Evolutionary conservation across 192 early-diverging fungal species (phyloP), one percentile per base, ranked within the genome.

Genomic region (Mortierella alpina): DNA sequence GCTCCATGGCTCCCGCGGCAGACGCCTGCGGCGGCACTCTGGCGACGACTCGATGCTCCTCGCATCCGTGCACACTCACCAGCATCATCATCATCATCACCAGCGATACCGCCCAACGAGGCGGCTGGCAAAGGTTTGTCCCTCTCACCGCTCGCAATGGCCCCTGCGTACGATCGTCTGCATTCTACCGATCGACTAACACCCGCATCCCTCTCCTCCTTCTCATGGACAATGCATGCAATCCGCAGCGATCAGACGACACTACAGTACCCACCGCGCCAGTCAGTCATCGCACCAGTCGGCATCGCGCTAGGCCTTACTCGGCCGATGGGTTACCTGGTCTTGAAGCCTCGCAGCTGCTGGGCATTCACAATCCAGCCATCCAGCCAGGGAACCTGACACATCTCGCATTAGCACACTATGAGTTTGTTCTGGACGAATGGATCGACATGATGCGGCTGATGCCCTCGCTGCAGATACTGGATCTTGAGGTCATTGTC

Each of bases 361-460:
- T 47, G 15, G 59, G 59, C 8, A 62, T 62, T 18, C 20, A 10
- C 13, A 12, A 10, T 5, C 59, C 44, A 18, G 59, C 59, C 5
- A 45, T 47, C 10, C 66, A 46, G 18, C 66, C 55, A 11, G 54
- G 18, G 11, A 40, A 45, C 13, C 22, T 59, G 54, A 71, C 69
- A 6, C 69, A 71, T 23, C 44, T 71, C 1, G 40, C 59, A 5
- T 23, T 71, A 14, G n/a, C 54, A n/a, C 59, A 42, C 22, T 71
- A 71, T 20, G 49, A 52, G 20, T 62, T 71, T 22, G 14, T 71
- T 8, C 49, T 71, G 20, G 69, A 62, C 0, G 69, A 71, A 44
- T 71, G 69, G 69, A 8, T 71, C 48, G 50, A 52, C 18, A 61
- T 71, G 59, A 71, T 71, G 69, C 49, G 22, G 39, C 41, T 40